A percentile compares a stretch with the other conserved stretches of the same genome.
phyloP scores from a whole-genome alignment of 2,329 filamentous ascomycete genomes.

The Ophioceras dolichostomum region DNA sequence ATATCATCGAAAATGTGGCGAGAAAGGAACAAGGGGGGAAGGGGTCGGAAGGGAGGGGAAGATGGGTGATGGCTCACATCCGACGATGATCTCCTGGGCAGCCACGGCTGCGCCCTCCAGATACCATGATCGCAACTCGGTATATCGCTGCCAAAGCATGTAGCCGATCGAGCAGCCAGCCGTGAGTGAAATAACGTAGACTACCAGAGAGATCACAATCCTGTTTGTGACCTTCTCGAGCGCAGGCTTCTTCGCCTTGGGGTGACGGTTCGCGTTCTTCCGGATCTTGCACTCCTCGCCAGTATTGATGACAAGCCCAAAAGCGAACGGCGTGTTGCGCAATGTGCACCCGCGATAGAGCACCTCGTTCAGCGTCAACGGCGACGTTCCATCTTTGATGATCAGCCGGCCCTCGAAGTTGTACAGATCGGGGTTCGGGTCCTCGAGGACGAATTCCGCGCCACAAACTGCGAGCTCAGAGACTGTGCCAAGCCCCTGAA shows the following conservation, averaged over 20 bases:
- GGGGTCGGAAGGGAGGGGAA: no score
- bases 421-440: conserved; percentile 68
- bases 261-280: conserved; percentile 77
- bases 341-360: conserved; percentile 78
- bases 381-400: conserved; percentile 42
- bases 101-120: conserved; percentile 57
- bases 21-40: no score
- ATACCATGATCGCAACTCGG: conserved; percentile 66
- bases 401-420: conserved; percentile 60
- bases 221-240: conserved; percentile 62
- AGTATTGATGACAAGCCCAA: conserved; percentile 77
- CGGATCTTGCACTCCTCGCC: conserved; percentile 77
- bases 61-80: no score
- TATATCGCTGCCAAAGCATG: conserved; percentile 56
- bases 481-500: conserved; percentile 44
- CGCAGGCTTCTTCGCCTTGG: conserved; percentile 62
- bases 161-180: conserved; percentile 77
- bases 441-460: conserved; percentile 59
- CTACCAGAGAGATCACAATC: conserved; percentile 67
- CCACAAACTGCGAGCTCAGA: conserved; percentile 37
- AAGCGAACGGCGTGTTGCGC: conserved; percentile 62
- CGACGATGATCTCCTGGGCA: conserved; percentile 72
- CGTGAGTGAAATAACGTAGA: conserved; percentile 68
- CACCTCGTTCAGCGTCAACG: conserved; percentile 70
- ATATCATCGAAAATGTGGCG: no score